Base-by-base conservation (phyloP, 2,329 filamentous ascomycete genomes). In the Hymenoscyphus salicellus region DNA sequence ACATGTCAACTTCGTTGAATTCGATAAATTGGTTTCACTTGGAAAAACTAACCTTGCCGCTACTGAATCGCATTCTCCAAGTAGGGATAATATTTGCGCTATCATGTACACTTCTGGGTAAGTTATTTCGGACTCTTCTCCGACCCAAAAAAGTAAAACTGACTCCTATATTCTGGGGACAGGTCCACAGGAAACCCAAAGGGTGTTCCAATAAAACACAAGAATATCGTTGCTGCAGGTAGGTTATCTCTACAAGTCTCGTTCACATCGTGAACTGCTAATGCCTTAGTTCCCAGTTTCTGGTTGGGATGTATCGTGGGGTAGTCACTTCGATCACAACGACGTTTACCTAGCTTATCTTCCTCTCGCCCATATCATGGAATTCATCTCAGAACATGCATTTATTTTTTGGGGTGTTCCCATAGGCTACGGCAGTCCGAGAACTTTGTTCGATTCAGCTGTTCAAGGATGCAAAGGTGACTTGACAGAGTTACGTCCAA, bases 381-480 rank as follows among this genome's bases (percentile, higher is more conserved):
- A 98, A 78, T 95, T 96, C 78, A 90, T 93, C 64, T 92, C 98
- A 70, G 95, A 99, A 79, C 97, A 96, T 77, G 82, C 93, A 8
- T 92, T 90, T 65, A 78, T 98, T 66, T 95, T 88, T 79, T 91
- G 94, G 82, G 95, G 95, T 70, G 92, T 90, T 71, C 93, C 90
- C 49, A 89, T 98, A 81, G 95, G 94, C 65, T 98, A 98, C 77
- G 95, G 94, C 63, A 93, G 90, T 76, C 89, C 93, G 8, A 88
- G 91, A 72, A 98, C 95, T 0, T 83, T 98, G 64, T 91, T 93
- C 10, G 93, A 98, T 75, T 79, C 81, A 2, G 95, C 91, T 20
- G 90, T 97, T 79, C 88, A 88, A 70, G 94, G 97, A 79, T 97
- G 91, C 80, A 86, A 88, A 71, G 94, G 95, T 71, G 95, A 99